These are phyloP conservation scores for Cystobasidium sp. DNA, from an alignment of 1,284 basidiomycete species.

Conservation along the genomic window DNA sequence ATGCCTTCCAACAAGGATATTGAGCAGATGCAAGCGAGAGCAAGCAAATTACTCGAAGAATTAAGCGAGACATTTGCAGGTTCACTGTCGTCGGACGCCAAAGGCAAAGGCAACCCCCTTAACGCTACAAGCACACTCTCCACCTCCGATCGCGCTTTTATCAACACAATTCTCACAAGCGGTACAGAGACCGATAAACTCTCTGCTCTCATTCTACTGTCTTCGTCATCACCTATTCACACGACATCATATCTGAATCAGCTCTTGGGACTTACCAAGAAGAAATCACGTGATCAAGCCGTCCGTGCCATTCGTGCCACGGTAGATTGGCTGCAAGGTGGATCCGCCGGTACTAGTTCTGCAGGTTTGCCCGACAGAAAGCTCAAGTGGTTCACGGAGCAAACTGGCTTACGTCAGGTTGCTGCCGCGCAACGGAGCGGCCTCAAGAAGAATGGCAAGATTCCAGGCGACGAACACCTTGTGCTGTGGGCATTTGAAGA, in stretches of 20 bases:
- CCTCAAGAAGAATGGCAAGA: slow-evolving; percentile 45
- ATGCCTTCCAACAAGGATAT: slow-evolving; percentile 53
- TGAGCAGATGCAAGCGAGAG: slow-evolving; percentile 46
- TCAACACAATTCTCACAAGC: slow-evolving; percentile 78
- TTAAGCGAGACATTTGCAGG: slow-evolving; percentile 49
- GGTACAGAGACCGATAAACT: slow-evolving; percentile 93
- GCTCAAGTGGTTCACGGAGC: slow-evolving; percentile 88
- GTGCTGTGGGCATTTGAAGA: slow-evolving; percentile 92
- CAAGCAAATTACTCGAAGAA: slow-evolving; percentile 46
- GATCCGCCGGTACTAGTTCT: slow-evolving; percentile 73
- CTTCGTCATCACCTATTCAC: slow-evolving; percentile 88
- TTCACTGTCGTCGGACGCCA: slow-evolving; percentile 47
- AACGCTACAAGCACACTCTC: slow-evolving; percentile 55
- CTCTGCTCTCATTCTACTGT: slow-evolving; percentile 86
- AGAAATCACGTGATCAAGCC: slow-evolving; percentile 88
- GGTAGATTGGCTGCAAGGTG: slow-evolving; percentile 84
- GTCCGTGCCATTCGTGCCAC: slow-evolving; percentile 86
- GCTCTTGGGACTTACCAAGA: slow-evolving; percentile 71
- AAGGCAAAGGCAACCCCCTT: slow-evolving; percentile 28
- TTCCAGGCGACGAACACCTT: slow-evolving; percentile 57
- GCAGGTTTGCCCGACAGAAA: slow-evolving; percentile 67
- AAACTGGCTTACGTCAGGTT: slow-evolving; percentile 67
- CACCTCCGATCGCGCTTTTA: slow-evolving; percentile 75
- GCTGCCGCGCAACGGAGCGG: slow-evolving; percentile 46
- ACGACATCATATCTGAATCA: slow-evolving; percentile 70